Evolutionary conservation across 305 asterid species (phyloP).

Genomic region (Solanum chacoense): DNA sequence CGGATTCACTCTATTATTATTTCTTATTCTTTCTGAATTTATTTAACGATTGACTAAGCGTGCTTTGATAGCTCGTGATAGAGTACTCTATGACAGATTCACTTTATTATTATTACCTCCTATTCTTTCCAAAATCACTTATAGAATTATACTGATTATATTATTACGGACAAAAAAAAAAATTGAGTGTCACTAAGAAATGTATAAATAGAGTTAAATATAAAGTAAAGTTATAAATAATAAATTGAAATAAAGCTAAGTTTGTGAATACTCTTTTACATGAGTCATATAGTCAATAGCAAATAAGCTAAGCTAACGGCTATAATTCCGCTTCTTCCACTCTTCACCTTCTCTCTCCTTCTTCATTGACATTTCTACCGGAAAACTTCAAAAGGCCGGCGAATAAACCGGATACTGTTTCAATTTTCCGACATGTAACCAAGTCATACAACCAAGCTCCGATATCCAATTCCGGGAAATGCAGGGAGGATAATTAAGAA

Average conservation of each 20-base stretch:
- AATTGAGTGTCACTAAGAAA: neutral
- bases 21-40: neutral
- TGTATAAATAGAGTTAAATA: neutral
- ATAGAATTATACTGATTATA: neutral
- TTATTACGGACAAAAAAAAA: neutral
- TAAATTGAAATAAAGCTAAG: neutral
- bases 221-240: neutral
- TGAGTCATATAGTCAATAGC: constrained; percentile 8
- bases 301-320: constrained; percentile 34
- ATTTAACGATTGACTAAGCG: neutral
- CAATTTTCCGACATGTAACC: constrained; percentile 8
- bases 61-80: neutral
- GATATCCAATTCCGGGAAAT: constrained; percentile 15
- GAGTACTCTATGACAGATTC: neutral
- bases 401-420: constrained; percentile 15
- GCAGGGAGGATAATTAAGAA: constrained; percentile 10
- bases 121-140: neutral
- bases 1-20: neutral
- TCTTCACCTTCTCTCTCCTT: neutral
- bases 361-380: constrained; percentile 7
- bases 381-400: constrained; percentile 19
- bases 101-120: neutral
- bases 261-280: neutral
- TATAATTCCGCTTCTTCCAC: constrained; percentile 32
- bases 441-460: neutral